Evolutionary conservation across 148 eudicot genomes (phyloP).

Genomic region (Bassia scoparia): DNA sequence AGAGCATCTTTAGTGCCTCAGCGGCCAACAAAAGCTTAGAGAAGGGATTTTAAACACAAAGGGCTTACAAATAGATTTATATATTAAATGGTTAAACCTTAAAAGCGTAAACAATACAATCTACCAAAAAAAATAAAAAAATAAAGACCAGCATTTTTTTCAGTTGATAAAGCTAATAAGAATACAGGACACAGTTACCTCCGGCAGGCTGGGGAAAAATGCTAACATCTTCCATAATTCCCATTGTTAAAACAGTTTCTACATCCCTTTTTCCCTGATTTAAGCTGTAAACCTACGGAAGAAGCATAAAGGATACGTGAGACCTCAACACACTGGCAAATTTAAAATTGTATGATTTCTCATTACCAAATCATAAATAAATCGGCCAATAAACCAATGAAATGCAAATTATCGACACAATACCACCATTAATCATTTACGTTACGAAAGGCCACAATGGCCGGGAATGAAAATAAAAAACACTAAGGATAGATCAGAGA

Average conservation of each 20-base stretch:
- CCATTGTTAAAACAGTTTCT: slow-evolving; percentile 90
- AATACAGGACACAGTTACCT: slow-evolving; percentile 41
- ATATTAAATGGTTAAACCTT: no score
- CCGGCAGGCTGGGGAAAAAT: slow-evolving; percentile 99
- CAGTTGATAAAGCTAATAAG: not conserved
- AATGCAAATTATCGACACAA: no score
- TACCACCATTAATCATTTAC: no score
- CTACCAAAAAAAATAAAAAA: not conserved
- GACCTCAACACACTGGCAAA: not conserved
- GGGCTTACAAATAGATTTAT: slow-evolving; percentile 6
- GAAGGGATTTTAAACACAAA: not conserved
- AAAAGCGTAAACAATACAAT: no score
- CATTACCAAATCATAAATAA: slow-evolving; percentile 4
- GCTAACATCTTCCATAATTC: slow-evolving; percentile 97
- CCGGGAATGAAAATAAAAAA: no score
- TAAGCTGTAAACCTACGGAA: slow-evolving; percentile 83
- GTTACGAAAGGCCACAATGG: no score
- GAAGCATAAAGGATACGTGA: not conserved
- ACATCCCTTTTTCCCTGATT: slow-evolving; percentile 98
- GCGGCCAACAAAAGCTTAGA: not conserved
- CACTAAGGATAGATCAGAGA: no score
- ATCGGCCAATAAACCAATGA: not conserved
- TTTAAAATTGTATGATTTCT: not conserved
- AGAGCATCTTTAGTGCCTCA: not conserved
- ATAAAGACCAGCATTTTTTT: not conserved